Conservation (phyloP, 2,329 filamentous ascomycete species). For the Arthrobotrys megalospora region DNA sequence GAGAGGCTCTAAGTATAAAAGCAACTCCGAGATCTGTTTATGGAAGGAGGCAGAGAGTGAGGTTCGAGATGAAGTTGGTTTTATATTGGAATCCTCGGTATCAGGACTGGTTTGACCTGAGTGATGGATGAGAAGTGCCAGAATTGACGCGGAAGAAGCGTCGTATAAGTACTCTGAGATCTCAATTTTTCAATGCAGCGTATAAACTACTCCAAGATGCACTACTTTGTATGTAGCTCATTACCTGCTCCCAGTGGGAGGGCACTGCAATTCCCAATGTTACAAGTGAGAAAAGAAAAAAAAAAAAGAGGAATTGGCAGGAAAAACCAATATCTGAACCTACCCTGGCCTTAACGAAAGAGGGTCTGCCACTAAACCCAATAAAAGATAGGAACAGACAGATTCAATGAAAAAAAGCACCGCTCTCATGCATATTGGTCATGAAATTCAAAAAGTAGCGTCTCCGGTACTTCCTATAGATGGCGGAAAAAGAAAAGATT, state of each 20-base stretch:
- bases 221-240: neutral
- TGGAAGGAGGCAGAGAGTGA: slow-evolving; percentile 52
- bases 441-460: slow-evolving; percentile 31
- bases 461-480: slow-evolving; percentile 22
- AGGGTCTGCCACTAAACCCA: slow-evolving; percentile 32
- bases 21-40: slow-evolving; percentile 45
- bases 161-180: slow-evolving; percentile 62
- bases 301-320: slow-evolving; percentile 11
- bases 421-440: slow-evolving; percentile 37
- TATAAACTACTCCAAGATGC: slow-evolving; percentile 60
- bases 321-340: slow-evolving; percentile 14
- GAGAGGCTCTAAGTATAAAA: slow-evolving; percentile 50
- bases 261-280: neutral
- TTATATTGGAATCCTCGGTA: slow-evolving; percentile 56
- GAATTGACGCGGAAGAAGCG: slow-evolving; percentile 62
- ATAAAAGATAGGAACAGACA: slow-evolving; percentile 25
- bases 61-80: slow-evolving; percentile 50
- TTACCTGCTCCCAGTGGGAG: slow-evolving; percentile 11
- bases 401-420: slow-evolving; percentile 30
- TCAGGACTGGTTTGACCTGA: slow-evolving; percentile 55
- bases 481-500: slow-evolving; percentile 20
- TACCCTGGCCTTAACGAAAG: slow-evolving; percentile 13
- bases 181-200: slow-evolving; percentile 49
- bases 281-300: slow-evolving; percentile 12
- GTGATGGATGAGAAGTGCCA: slow-evolving; percentile 56